Base-by-base conservation (phyloP, 441 rosid species). In the Raphanus hybrid region DNA sequence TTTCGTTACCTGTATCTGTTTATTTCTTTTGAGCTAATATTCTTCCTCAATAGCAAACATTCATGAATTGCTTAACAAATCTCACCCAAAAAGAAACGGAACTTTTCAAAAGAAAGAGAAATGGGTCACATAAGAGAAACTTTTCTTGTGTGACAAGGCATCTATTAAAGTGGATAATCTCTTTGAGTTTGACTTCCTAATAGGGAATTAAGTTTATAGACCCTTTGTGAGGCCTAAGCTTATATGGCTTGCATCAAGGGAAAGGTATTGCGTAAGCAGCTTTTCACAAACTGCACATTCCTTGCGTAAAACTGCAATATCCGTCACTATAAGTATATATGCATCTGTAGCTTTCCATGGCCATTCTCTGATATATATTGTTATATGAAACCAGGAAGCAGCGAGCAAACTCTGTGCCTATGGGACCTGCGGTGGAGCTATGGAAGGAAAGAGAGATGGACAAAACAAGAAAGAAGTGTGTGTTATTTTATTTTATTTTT, bases 391-490 rank as follows among this genome's bases (percentile, higher is more conserved):
- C 26, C 64, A 72, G 26, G 45, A 45, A 64, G 27, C 50, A 41
- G 29, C 54, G 15, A 41, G 37, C 45, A 41, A 57, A 58, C n/a
- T 43, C n/a, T 43, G 23, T 58, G n/a, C 18, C 54, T 59, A 77
- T 75, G 64, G 79, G 35, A 62, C 45, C 77, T 68, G 39, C 71
- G n/a, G 91, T 91, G 35, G 92, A 89, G 39, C 80, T 78, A 3
- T 89, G 95, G 98, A 90, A 87, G 78, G 86, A 74, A 50, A 85
- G 80, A 32, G 80, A 91, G 81, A 73, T 88, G 70, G 82, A 58
- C 23, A 87, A 85, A 85, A 83, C 89, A 50, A 84, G 78, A 73
- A 77, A 68, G 64, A 80, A 84, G 97, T 91, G 84, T n/a, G 67
- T 37, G 45, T 39, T 4, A 2, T 29, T 29, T 3, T 29, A 5